Percentiles rank a stretch among this genome's conserved stretches.
Conservation (phyloP, 2,329 filamentous ascomycete genomes). For the Falciphora oryzae region DNA sequence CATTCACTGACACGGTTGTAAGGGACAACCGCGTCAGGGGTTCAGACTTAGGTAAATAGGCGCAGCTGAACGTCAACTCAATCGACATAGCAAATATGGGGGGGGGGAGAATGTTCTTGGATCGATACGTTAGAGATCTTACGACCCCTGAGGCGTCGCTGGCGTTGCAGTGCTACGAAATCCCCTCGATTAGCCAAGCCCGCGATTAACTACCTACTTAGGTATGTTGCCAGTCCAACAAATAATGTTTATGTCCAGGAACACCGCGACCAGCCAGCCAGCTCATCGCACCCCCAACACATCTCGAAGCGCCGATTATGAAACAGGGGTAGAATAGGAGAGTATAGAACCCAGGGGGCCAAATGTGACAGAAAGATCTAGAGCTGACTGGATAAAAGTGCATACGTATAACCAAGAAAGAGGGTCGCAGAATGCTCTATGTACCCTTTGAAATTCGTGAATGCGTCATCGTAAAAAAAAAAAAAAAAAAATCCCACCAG, state of each 20-base stretch:
- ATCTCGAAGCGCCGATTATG: neutral
- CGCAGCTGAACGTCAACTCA: too few species aligned
- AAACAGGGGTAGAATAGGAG: neutral
- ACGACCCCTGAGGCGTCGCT: neutral
- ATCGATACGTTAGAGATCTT: too few species aligned
- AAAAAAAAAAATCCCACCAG: neutral
- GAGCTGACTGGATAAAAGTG: neutral
- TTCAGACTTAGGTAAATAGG: too few species aligned
- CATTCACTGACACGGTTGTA: too few species aligned
- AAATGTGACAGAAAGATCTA: neutral
- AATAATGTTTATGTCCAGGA: neutral
- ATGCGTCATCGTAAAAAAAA: neutral
- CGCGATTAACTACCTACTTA: neutral
- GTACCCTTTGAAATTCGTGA: neutral
- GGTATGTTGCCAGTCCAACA: neutral
- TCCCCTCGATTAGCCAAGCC: too few species aligned
- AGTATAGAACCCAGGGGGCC: neutral
- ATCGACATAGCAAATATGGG: too few species aligned
- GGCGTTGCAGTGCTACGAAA: too few species aligned
- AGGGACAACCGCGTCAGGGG: too few species aligned
- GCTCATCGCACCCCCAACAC: neutral
- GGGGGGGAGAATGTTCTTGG: too few species aligned
- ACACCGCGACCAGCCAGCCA: neutral
- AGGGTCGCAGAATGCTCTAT: neutral
- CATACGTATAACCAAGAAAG: neutral